Evolutionary conservation across 768 basidiomycete genomes (phyloP).

Genomic region (Ramaria sp.): DNA sequence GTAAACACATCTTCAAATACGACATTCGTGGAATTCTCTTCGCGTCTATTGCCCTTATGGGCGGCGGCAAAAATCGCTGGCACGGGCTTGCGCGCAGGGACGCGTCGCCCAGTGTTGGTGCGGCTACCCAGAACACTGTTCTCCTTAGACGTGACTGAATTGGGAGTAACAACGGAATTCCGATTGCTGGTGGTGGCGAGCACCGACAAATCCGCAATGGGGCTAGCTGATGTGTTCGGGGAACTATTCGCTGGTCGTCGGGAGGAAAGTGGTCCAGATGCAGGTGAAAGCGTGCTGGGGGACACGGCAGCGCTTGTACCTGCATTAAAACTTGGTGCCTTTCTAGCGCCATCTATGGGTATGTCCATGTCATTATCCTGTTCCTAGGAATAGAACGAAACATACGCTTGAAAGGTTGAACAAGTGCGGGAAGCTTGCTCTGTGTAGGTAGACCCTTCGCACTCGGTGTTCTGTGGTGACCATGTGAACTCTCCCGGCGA

Average conservation of each 20-base stretch:
- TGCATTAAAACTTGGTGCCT: slow-evolving; percentile 1
- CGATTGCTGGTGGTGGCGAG: slow-evolving; percentile 19
- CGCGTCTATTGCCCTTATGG: slow-evolving; percentile 11
- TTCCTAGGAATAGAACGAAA: neutral
- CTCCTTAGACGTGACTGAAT: slow-evolving; percentile 9
- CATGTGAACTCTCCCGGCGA: neutral
- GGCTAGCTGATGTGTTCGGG: neutral
- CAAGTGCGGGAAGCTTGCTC: neutral
- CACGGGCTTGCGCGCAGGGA: slow-evolving; percentile 25
- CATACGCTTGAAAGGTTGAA: slow-evolving; percentile 1
- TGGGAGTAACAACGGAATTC: slow-evolving; percentile 3
- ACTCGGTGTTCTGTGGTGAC: slow-evolving; percentile 1
- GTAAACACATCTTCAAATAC: neutral
- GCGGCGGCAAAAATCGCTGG: slow-evolving; percentile 4
- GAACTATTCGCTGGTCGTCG: neutral
- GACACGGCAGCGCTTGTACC: neutral
- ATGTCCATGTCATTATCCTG: neutral
- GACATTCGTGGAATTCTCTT: slow-evolving; percentile 12
- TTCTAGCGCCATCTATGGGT: neutral
- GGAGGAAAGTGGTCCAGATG: neutral
- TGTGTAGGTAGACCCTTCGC: neutral
- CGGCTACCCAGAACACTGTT: neutral
- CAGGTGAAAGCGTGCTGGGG: neutral
- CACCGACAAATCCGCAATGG: neutral
- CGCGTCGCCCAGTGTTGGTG: slow-evolving; percentile 1